Percentiles rank a stretch among this genome's conserved stretches.
phyloP scores from a whole-genome alignment of 2,329 filamentous ascomycete genomes.

The Penicillium sp. region DNA sequence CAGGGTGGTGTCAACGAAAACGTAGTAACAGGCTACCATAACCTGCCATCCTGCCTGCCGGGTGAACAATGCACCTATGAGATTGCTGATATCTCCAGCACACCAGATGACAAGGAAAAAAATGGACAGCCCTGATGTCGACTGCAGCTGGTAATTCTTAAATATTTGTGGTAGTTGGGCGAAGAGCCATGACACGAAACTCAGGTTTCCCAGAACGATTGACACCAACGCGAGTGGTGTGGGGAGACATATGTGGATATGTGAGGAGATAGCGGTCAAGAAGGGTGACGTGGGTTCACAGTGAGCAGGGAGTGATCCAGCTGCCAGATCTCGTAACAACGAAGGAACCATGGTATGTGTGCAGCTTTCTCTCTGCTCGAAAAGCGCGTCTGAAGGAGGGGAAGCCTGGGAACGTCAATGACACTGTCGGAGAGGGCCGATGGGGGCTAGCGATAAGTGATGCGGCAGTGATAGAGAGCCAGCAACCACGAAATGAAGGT shows the following conservation, averaged over 20 bases:
- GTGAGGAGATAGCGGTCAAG: slow-evolving; percentile 57
- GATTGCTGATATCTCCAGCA: slow-evolving; percentile 62
- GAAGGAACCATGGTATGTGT: slow-evolving; percentile 31
- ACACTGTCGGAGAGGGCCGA: slow-evolving; percentile 2
- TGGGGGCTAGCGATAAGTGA: not conserved
- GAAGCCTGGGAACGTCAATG: not conserved
- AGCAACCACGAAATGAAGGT: not conserved
- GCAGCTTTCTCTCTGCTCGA: not conserved
- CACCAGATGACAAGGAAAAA: slow-evolving; percentile 68
- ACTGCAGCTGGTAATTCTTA: slow-evolving; percentile 65
- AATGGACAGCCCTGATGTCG: slow-evolving; percentile 63
- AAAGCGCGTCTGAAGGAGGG: not conserved
- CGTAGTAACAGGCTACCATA: slow-evolving; percentile 64
- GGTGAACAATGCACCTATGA: slow-evolving; percentile 63
- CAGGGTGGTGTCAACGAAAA: slow-evolving; percentile 62
- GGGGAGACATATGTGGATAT: slow-evolving; percentile 63
- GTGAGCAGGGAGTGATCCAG: slow-evolving; percentile 52
- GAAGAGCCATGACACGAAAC: slow-evolving; percentile 67
- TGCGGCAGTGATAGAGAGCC: not conserved
- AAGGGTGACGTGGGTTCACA: slow-evolving; percentile 62
- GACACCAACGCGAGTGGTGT: slow-evolving; percentile 63
- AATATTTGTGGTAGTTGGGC: slow-evolving; percentile 69
- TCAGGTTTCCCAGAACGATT: slow-evolving; percentile 59
- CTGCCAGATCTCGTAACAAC: slow-evolving; percentile 27
- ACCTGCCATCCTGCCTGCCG: slow-evolving; percentile 67